A percentile compares a stretch with the other conserved stretches of the same genome.
These are phyloP conservation scores for Exophiala sp. DNA, from an alignment of 2,329 filamentous ascomycete genomes.

Conservation along the genomic window DNA sequence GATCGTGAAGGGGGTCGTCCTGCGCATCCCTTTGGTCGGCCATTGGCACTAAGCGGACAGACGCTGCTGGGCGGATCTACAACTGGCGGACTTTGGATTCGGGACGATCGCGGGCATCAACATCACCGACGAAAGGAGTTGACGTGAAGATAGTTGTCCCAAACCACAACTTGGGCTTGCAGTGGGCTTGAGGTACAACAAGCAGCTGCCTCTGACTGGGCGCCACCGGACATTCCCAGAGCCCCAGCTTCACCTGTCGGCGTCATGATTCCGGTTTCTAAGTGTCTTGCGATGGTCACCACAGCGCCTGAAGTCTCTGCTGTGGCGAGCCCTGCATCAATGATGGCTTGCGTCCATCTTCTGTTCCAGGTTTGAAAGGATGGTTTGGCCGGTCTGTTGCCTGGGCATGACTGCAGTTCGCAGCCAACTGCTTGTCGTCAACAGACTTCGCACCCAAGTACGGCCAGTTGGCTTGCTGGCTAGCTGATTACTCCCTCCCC, in stretches of 20 bases:
- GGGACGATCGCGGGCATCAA: constrained; percentile 9
- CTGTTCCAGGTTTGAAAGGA: neutral
- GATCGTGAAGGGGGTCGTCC: neutral
- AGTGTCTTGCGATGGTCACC: neutral
- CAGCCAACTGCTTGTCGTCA: neutral
- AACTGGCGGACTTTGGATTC: constrained; percentile 14
- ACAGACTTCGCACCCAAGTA: neutral
- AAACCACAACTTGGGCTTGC: neutral
- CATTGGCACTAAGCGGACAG: neutral
- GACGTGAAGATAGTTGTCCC: constrained; percentile 1
- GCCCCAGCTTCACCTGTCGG: constrained; percentile 5
- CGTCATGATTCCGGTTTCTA: constrained; percentile 6
- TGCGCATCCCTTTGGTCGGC: constrained; percentile 3
- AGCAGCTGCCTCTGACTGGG: constrained; percentile 10
- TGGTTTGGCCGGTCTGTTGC: neutral
- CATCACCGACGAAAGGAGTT: neutral
- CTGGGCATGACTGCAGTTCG: neutral
- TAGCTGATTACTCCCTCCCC: neutral
- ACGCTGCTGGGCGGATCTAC: constrained; percentile 4
- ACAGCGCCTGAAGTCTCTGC: neutral
- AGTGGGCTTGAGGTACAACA: constrained; percentile 1
- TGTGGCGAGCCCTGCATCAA: neutral
- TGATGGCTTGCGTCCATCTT: neutral
- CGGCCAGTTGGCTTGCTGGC: neutral
- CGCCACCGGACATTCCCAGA: constrained; percentile 2